These are phyloP conservation scores for Aureobasidium uvarum DNA, from an alignment of 2,329 filamentous ascomycete genomes.

Conservation along the genomic window DNA sequence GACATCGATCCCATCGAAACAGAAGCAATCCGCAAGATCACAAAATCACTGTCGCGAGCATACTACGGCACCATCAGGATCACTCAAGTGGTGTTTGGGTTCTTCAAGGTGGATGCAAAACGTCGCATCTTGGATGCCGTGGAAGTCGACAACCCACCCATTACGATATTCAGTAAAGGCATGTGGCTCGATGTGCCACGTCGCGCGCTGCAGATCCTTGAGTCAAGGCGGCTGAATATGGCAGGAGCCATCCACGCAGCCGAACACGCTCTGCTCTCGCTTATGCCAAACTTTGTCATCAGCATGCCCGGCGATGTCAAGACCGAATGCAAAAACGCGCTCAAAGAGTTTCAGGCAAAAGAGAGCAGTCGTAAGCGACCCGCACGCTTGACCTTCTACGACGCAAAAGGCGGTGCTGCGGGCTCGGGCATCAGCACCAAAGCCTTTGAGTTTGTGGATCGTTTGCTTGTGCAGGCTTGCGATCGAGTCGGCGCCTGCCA, in stretches of 20 bases:
- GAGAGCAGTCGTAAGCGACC: slow-evolving; percentile 75
- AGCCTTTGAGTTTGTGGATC: slow-evolving; percentile 87
- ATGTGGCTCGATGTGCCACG: slow-evolving; percentile 95
- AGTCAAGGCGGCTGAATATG: slow-evolving; percentile 69
- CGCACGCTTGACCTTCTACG: slow-evolving; percentile 88
- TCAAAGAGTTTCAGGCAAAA: slow-evolving; percentile 78
- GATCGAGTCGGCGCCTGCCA: slow-evolving; percentile 71
- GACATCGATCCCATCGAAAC: slow-evolving; percentile 93
- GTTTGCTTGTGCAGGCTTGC: slow-evolving; percentile 72
- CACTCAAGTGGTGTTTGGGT: slow-evolving; percentile 86
- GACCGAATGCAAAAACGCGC: slow-evolving; percentile 86
- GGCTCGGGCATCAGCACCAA: slow-evolving; percentile 88
- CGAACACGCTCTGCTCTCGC: slow-evolving; percentile 81
- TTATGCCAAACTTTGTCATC: slow-evolving; percentile 89
- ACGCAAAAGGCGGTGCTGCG: slow-evolving; percentile 81
- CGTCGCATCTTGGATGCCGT: slow-evolving; percentile 86
- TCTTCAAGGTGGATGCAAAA: slow-evolving; percentile 92
- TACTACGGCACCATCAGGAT: slow-evolving; percentile 88
- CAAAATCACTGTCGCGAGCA: slow-evolving; percentile 62
- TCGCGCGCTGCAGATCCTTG: slow-evolving; percentile 73
- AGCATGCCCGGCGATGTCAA: slow-evolving; percentile 86
- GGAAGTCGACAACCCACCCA: slow-evolving; percentile 87
- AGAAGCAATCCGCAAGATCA: slow-evolving; percentile 75
- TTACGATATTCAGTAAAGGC: slow-evolving; percentile 79
- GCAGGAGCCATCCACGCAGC: slow-evolving; percentile 92